Evolutionary conservation across 805 yeast genomes (phyloP).

Genomic region (Saccharomycopsis sp.): DNA sequence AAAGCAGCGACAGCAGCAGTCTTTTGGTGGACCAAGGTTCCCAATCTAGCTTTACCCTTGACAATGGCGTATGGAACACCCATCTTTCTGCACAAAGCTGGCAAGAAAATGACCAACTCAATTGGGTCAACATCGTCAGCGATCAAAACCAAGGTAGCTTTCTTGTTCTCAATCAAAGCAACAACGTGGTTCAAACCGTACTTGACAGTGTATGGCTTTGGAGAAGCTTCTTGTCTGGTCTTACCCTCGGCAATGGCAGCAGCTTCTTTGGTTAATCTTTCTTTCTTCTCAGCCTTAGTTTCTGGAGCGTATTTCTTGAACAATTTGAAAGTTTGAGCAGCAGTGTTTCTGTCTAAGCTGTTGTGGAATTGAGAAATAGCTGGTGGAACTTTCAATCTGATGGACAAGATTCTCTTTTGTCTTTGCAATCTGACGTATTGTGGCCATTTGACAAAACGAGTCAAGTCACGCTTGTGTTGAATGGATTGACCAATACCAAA

Average conservation of each 20-base stretch:
- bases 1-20: slow-evolving; percentile 95
- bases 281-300: slow-evolving; percentile 95
- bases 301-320: slow-evolving; percentile 99
- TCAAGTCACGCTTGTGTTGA: slow-evolving; percentile 93
- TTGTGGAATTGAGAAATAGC: slow-evolving; percentile 94
- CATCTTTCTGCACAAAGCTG: slow-evolving; percentile 99
- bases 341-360: slow-evolving; percentile 97
- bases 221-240: slow-evolving; percentile 92
- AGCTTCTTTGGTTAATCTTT: slow-evolving; percentile 97
- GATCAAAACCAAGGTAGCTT: slow-evolving; percentile 93
- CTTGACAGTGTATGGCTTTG: slow-evolving; percentile 95
- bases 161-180: slow-evolving; percentile 94
- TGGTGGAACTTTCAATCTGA: slow-evolving; percentile 99
- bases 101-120: slow-evolving; percentile 93
- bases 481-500: slow-evolving; percentile 95
- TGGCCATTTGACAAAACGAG: slow-evolving; percentile 99
- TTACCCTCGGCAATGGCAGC: slow-evolving; percentile 98
- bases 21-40: slow-evolving; percentile 96
- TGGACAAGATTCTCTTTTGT: slow-evolving; percentile 91
- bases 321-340: slow-evolving; percentile 93
- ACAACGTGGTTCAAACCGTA: slow-evolving; percentile 99
- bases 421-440: slow-evolving; percentile 97
- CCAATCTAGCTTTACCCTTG: slow-evolving; percentile 98
- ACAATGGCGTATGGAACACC: slow-evolving; percentile 98
- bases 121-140: slow-evolving; percentile 99